Evolutionary conservation across 2,329 filamentous ascomycete genomes (phyloP).

Genomic region (Sordariomycetes sp.): DNA sequence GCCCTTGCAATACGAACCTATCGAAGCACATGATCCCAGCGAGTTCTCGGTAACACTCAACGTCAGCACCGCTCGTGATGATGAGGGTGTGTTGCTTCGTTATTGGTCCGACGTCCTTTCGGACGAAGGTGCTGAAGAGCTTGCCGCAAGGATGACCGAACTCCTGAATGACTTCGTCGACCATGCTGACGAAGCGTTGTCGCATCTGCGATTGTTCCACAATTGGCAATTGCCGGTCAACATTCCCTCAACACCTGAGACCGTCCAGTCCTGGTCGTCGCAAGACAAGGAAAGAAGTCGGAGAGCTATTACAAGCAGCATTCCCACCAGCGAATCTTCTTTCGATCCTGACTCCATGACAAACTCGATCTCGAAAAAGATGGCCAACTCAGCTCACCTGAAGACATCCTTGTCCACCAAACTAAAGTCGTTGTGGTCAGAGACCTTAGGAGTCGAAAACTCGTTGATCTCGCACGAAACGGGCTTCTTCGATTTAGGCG

Average conservation of each 20-base stretch:
- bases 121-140: constrained; percentile 8
- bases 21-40: constrained; percentile 14
- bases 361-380: background rate
- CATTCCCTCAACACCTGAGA: background rate
- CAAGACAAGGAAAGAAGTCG: background rate
- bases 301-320: constrained; percentile 1
- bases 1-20: constrained; percentile 6
- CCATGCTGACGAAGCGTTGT: constrained; percentile 7
- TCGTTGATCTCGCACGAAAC: constrained; percentile 5
- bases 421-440: constrained; percentile 5
- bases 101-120: constrained; percentile 12
- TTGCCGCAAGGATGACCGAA: constrained; percentile 8
- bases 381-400: background rate
- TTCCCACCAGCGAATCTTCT: constrained; percentile 1
- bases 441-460: constrained; percentile 4
- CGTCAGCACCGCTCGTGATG: constrained; percentile 13
- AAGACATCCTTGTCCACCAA: constrained; percentile 7
- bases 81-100: constrained; percentile 13
- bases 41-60: constrained; percentile 21
- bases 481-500: constrained; percentile 22
- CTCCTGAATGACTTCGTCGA: constrained; percentile 10
- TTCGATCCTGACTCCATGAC: background rate
- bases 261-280: background rate
- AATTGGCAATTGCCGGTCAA: background rate
- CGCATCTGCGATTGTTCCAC: constrained; percentile 7